These are phyloP conservation scores for Carpinus viminea DNA, from an alignment of 306 rosid species.

Conservation along the genomic window DNA sequence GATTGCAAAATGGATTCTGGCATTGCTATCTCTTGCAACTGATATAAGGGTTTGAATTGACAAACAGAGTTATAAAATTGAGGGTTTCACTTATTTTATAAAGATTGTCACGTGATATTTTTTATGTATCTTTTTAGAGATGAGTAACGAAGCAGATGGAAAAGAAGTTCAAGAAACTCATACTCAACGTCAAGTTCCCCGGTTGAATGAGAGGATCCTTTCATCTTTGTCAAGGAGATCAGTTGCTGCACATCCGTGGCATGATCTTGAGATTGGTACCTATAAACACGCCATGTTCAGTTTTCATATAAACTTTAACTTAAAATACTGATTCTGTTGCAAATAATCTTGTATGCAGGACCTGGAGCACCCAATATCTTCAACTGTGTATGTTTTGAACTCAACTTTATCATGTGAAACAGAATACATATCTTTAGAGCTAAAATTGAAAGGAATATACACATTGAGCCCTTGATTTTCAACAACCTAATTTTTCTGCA, in stretches of 20 bases:
- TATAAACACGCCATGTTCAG: not conserved
- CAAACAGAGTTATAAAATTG: not conserved
- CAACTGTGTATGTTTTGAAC: constrained; percentile 63
- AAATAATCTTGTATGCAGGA: constrained; percentile 56
- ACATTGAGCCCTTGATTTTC: constrained; percentile 9
- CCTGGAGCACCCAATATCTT: constrained; percentile 75
- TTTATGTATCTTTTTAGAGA: constrained; percentile 33
- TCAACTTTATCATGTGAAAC: not conserved
- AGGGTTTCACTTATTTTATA: not conserved
- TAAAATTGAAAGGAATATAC: constrained; percentile 2
- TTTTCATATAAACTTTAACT: not conserved
- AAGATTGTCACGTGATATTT: not conserved
- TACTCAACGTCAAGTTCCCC: constrained; percentile 41
- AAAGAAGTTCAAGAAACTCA: constrained; percentile 8
- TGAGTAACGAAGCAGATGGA: constrained; percentile 39
- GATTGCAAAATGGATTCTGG: not conserved
- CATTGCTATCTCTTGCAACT: not conserved
- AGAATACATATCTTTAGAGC: not conserved
- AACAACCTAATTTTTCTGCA: not conserved
- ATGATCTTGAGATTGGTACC: constrained; percentile 97
- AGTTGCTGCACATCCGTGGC: constrained; percentile 98
- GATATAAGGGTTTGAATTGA: not conserved
- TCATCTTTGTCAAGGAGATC: constrained; percentile 88
- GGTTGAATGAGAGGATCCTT: constrained; percentile 89
- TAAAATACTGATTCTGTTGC: constrained; percentile 28